phyloP scores from a whole-genome alignment of 345 rosid genomes.

The sweet orange (Citrus sinensis) region DVS_A1.0 CM039161.1:23831001-23831500 shows the following conservation, averaged over 20 bases:
- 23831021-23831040: too few relatives aligned
- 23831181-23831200: conserved; percentile 60
- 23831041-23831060: too few relatives aligned
- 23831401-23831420: conserved; percentile 80
- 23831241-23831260: conserved; percentile 57
- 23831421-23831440: conserved; percentile 87
- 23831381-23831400: conserved; percentile 89
- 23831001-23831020: too few relatives aligned
- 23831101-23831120: conserved; percentile 92
- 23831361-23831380: conserved; percentile 93
- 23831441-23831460: conserved; percentile 87
- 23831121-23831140: conserved; percentile 85
- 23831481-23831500: conserved; percentile 82
- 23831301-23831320: conserved; percentile 87
- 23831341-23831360: conserved; percentile 84
- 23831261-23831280: conserved; percentile 76
- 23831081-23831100: conserved; percentile 67
- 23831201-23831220: conserved; percentile 52
- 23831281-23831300: conserved; percentile 83
- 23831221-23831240: conserved; percentile 33
- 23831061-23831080: conserved; percentile 51
- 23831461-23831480: conserved; percentile 70
- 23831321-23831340: conserved; percentile 65
- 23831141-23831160: conserved; percentile 73
- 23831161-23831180: conserved; percentile 92